Base-by-base conservation (phyloP, 164 flowering plant species). In the Chloranthus sessilifolius region DNA sequence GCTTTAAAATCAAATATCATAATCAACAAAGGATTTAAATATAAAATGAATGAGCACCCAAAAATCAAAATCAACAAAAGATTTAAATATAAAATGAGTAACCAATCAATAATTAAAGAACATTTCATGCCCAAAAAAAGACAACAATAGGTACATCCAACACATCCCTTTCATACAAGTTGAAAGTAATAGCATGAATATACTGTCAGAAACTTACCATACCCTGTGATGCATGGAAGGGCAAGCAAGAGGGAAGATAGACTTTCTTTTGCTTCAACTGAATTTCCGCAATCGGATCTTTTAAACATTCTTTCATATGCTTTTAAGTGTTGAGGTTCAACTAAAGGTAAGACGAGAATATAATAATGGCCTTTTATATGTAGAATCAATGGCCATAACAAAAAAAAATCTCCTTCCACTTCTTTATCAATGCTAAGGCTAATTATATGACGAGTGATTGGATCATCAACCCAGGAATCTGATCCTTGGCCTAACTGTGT, bases 221-320 rank as follows among this genome's bases (percentile, higher is more conserved):
- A 92, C 99, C 99, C 99, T 87, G 99, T 87, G 81, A 94, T 89
- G 80, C 87, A 94, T 45, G 96, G 96, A 77, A 87, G 88, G 58
- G 80, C 88, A 66, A 89, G 73, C 62, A 94, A 58, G 46, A 87
- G 74, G 36, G 97, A 79, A 35, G 97, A 87, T n/a, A 94, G 58
- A 64, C 71, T 77, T 42, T 66, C 83, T 58, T 83, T 95, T 53
- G 31, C 73, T 36, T 80, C 81, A 58, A 83, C 53, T 17, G 84
- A 77, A 65, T 66, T 76, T 59, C 99, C 99, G 65, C 99, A 89
- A 57, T 87, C 95, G 41, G 91, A 68, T 63, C 80, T 72, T 53
- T 58, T 72, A 45, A 77, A 72, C 70, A 87, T 61, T 47, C 51
- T 69, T 41, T 59, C 66, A 55, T 89, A 89, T 15, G 75, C 61